phyloP scores from a whole-genome alignment of 306 rosid species.

The Rubus idaeus region DNA sequence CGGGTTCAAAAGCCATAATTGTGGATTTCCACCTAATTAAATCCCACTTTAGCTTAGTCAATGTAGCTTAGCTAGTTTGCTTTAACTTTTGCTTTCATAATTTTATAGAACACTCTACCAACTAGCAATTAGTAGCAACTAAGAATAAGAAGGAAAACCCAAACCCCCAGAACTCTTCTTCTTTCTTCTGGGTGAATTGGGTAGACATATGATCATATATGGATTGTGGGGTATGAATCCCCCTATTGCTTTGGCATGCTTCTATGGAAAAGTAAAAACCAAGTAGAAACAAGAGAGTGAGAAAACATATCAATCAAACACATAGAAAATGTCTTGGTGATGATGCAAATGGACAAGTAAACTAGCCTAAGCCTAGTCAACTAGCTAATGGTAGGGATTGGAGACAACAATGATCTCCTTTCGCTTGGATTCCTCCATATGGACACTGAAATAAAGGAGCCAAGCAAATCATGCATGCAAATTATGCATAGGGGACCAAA shows the following conservation, averaged over 20 bases:
- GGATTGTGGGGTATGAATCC: not conserved
- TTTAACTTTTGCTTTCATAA: slow-evolving; percentile 34
- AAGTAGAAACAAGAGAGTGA: not conserved
- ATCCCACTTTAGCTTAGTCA: slow-evolving; percentile 30
- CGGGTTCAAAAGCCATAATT: slow-evolving; percentile 45
- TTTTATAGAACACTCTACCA: slow-evolving; percentile 21
- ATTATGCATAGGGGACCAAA: not conserved
- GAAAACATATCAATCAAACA: not conserved
- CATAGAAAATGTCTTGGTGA: slow-evolving; percentile 35
- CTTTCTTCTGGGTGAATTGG: not conserved
- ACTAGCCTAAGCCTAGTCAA: slow-evolving; percentile 24
- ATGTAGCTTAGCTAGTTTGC: slow-evolving; percentile 19
- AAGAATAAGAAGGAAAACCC: not conserved
- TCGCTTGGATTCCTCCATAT: slow-evolving; percentile 46
- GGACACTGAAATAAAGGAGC: slow-evolving; percentile 64
- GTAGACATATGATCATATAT: not conserved
- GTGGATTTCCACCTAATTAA: slow-evolving; percentile 29
- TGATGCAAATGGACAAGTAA: slow-evolving; percentile 21
- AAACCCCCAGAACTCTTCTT: not conserved
- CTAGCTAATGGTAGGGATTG: slow-evolving; percentile 26
- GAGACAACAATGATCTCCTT: slow-evolving; percentile 45
- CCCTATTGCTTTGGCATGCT: slow-evolving; percentile 40
- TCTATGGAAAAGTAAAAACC: slow-evolving; percentile 21
- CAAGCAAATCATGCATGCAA: slow-evolving; percentile 25
- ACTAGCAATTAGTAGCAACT: not conserved